phyloP scores from a whole-genome alignment of 176 grass and related monocot species.

The Poa pratensis region DNA sequence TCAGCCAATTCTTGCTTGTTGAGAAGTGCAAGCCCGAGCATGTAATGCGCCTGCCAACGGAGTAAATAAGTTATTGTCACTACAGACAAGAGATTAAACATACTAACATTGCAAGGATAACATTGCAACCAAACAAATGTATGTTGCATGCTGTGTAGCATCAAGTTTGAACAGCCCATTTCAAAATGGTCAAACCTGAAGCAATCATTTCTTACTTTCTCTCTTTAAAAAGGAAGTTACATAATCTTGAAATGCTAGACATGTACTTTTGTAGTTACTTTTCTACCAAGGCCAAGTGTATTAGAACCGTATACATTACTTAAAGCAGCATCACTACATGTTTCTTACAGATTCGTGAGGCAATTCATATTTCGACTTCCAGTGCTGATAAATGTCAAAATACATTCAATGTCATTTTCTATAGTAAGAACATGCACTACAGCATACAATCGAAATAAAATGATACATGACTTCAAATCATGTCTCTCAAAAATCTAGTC shows the following conservation, averaged over 20 bases:
- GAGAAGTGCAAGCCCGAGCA: constrained; percentile 81
- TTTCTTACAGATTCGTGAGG: not conserved
- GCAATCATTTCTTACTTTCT: not conserved
- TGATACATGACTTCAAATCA: not conserved
- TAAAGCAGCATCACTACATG: not conserved
- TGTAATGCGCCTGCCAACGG: constrained; percentile 76
- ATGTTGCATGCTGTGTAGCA: not conserved
- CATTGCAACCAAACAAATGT: constrained; percentile 5
- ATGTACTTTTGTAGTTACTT: not conserved
- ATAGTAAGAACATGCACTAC: not conserved
- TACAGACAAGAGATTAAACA: not conserved
- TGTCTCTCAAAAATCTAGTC: not conserved
- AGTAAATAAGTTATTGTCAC: constrained; percentile 23
- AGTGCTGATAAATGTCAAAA: not conserved
- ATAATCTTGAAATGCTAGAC: constrained; percentile 7
- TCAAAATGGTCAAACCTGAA: constrained; percentile 11
- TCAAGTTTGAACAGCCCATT: constrained; percentile 20
- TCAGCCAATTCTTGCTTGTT: constrained; percentile 56
- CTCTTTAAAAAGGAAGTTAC: not conserved
- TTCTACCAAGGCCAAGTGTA: constrained; percentile 5
- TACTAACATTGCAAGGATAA: constrained; percentile 23
- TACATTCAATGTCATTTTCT: constrained; percentile 17
- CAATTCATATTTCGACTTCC: constrained; percentile 8
- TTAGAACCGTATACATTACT: constrained; percentile 23
- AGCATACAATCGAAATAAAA: not conserved